Conservation (phyloP, 2,329 filamentous ascomycete species). For the Didymella pinodella region DNA sequence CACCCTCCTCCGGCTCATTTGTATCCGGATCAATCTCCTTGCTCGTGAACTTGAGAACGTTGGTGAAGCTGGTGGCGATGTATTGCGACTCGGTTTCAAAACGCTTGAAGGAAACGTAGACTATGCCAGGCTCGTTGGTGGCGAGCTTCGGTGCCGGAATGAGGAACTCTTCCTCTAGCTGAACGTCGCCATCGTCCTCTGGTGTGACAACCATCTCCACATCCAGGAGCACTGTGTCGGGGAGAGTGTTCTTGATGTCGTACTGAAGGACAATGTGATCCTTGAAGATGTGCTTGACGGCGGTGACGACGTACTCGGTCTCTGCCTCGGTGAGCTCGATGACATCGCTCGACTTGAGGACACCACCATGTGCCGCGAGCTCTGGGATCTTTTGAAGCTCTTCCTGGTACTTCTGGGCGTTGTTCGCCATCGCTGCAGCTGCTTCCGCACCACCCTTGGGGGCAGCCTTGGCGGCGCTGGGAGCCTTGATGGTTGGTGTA, state of each 20-base stretch:
- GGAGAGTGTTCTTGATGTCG: constrained; percentile 96
- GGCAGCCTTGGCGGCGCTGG: constrained; percentile 79
- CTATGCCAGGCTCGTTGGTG: constrained; percentile 87
- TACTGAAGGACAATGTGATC: constrained; percentile 96
- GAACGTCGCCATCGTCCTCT: constrained; percentile 79
- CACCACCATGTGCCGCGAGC: constrained; percentile 84
- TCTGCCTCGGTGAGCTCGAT: constrained; percentile 95
- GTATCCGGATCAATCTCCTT: constrained; percentile 97
- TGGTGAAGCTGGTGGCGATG: constrained; percentile 83
- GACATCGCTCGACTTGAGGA: constrained; percentile 87
- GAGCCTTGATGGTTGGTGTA: constrained; percentile 91
- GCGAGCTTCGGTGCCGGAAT: constrained; percentile 83
- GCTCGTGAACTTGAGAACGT: constrained; percentile 93
- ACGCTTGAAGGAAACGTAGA: constrained; percentile 96
- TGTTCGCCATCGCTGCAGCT: constrained; percentile 77
- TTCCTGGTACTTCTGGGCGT: constrained; percentile 87
- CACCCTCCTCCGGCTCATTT: constrained; percentile 83
- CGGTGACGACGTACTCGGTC: constrained; percentile 93
- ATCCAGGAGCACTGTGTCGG: constrained; percentile 68
- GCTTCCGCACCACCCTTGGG: constrained; percentile 74
- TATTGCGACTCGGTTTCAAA: constrained; percentile 77
- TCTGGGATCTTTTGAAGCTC: constrained; percentile 90
- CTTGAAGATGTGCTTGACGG: constrained; percentile 98
- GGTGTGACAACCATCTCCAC: constrained; percentile 77
- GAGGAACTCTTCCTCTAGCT: constrained; percentile 85